Conservation (phyloP, 495 filamentous ascomycete genomes). For the Alectoria sarmentosa region DNA sequence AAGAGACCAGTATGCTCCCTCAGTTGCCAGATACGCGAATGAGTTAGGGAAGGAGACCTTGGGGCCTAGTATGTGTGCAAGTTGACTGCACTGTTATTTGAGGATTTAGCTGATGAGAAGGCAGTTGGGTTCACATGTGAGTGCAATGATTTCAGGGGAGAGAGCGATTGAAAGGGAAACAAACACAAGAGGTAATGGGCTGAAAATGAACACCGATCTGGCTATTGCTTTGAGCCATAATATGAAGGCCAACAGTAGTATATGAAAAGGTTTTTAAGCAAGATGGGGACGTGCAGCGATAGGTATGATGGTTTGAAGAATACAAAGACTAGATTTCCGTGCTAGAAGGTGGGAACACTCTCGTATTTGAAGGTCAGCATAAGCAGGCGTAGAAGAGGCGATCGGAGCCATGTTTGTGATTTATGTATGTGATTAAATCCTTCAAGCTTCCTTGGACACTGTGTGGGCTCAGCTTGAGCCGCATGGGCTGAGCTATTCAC, state of each 20-base stretch:
- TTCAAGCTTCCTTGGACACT: too few species aligned
- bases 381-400: not conserved
- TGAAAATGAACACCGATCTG: not conserved
- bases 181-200: not conserved
- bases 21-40: not conserved
- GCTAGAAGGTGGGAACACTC: too few species aligned
- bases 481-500: not conserved
- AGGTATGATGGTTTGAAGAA: not conserved
- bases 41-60: not conserved
- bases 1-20: conserved; percentile 26
- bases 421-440: not conserved
- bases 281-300: not conserved
- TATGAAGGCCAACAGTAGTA: not conserved
- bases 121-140: too few species aligned
- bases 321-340: too few species aligned
- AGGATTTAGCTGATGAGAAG: not conserved
- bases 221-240: not conserved
- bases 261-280: not conserved
- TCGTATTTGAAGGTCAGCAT: not conserved
- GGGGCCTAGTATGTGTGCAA: not conserved
- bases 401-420: too few species aligned
- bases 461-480: too few species aligned
- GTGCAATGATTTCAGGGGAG: not conserved
- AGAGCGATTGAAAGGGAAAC: not conserved
- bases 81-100: not conserved